Conservation (phyloP, 345 rosid genomes). For the Physaria fendleri region DNA sequence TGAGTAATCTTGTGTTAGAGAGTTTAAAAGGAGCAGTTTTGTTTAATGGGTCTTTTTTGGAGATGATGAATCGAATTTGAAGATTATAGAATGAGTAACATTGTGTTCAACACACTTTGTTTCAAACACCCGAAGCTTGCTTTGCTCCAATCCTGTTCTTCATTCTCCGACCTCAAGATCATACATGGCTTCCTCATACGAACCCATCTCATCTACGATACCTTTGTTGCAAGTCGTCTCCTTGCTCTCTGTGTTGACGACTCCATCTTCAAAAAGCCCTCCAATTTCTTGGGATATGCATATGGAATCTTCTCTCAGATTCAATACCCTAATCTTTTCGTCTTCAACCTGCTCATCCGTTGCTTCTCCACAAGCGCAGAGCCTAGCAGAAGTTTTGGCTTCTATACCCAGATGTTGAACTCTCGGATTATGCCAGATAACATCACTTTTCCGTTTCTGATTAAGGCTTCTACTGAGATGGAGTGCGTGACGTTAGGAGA, state of each 20-base stretch:
- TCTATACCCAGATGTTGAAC: slow-evolving; percentile 39
- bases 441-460: slow-evolving; percentile 59
- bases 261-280: slow-evolving; percentile 7
- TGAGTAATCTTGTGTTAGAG: slow-evolving; percentile 84
- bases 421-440: slow-evolving; percentile 47
- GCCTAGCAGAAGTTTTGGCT: slow-evolving; percentile 35
- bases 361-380: slow-evolving; percentile 41
- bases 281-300: slow-evolving; percentile 36
- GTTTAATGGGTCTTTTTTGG: slow-evolving; percentile 38
- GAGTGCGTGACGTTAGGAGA: slow-evolving; percentile 36
- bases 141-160: slow-evolving; percentile 48
- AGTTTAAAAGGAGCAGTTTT: slow-evolving; percentile 48
- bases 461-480: slow-evolving; percentile 46
- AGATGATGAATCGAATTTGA: slow-evolving; percentile 27
- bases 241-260: slow-evolving; percentile 38
- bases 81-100: slow-evolving; percentile 41
- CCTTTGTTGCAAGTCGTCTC: slow-evolving; percentile 54
- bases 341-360: slow-evolving; percentile 50
- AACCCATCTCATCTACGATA: slow-evolving; percentile 48
- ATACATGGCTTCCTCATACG: slow-evolving; percentile 64
- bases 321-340: slow-evolving; percentile 49
- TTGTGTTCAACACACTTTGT: slow-evolving; percentile 39
- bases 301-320: slow-evolving; percentile 43
- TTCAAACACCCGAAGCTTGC: slow-evolving; percentile 53
- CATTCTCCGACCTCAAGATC: slow-evolving; percentile 43